A percentile compares a stretch with the other conserved stretches of the same genome.
phyloP scores from a whole-genome alignment of 345 rosid genomes.

The Heritiera littoralis region DNA sequence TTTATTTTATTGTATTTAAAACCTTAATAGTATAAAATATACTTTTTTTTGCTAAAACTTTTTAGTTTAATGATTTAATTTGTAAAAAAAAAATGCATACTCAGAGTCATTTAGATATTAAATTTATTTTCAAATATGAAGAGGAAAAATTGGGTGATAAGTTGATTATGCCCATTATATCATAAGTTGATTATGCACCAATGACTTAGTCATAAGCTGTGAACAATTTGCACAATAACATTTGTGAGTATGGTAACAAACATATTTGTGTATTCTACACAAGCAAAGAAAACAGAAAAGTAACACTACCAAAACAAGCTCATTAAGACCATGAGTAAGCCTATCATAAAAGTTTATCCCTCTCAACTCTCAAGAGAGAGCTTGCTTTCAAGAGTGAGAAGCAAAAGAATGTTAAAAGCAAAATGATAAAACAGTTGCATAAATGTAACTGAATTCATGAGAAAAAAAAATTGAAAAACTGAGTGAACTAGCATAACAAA shows the following conservation, averaged over 20 bases:
- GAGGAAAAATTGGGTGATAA: too few relatives aligned
- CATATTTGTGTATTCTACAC: background rate
- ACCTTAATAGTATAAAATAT: too few relatives aligned
- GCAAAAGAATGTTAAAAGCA: background rate
- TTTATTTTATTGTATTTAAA: too few relatives aligned
- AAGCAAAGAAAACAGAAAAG: background rate
- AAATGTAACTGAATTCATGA: background rate
- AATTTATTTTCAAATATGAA: too few relatives aligned
- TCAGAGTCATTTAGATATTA: too few relatives aligned
- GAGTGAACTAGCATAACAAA: background rate
- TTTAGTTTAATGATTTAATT: too few relatives aligned
- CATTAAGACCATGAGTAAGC: background rate
- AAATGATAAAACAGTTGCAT: background rate
- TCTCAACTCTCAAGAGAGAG: background rate
- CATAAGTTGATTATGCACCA: too few relatives aligned
- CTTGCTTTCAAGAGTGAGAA: background rate
- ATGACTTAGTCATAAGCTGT: background rate
- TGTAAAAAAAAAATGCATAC: too few relatives aligned
- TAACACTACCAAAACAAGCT: background rate
- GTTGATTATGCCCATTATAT: too few relatives aligned
- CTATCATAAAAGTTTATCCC: background rate
- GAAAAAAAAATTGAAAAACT: background rate
- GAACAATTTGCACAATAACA: background rate
- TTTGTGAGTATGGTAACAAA: background rate
- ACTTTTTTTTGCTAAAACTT: too few relatives aligned